Evolutionary conservation across 1,139 yeast genomes (phyloP), one percentile per base, ranked within the genome.

Genomic region (Protomyces inouyei): DNA sequence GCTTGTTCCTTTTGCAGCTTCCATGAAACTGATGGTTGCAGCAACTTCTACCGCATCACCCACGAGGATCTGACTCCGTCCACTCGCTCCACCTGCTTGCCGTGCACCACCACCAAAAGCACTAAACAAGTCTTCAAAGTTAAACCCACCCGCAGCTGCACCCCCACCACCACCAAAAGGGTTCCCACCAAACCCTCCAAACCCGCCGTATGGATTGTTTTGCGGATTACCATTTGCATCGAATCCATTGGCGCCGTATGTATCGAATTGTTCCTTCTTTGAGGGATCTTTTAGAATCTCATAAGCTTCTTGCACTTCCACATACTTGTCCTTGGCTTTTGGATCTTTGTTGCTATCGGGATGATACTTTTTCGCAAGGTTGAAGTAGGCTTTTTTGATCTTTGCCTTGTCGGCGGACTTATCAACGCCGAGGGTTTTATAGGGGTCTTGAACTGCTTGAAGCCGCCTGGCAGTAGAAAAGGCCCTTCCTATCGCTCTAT

Each of bases 331-430:
- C 71, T 92, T 96, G 0, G 98, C 95, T 37, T 83, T 95, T 48
- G 84, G 82, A 70, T 88, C 97, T 76, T 93, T 93, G 76, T 93
- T 93, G 61, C 93, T 89, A 78, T 93, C 99, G 0, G 99, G 99
- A 76, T 93, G 99, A 76, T 80, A 89, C 75, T 93, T 85, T 75
- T 95, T 95, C 25, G 97, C 98, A 69, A 93, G 79, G 72, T 60
- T 57, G 74, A 91, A 91, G 77, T 93, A 93, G 5, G 97, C 95
- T 76, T 90, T 91, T 76, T 93, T 93, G 76, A 93, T 92, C 43
- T 91, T 95, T 43, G 88, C 82, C n/a, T 86, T 79, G 25, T 86
- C 82, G 0, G 98, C 95, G 63, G 75, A 74, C 69, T 82, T 83
- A 48, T 82, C 83, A 45, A 93, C 89, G 4, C 98, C 98, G 60